A percentile compares a stretch with the other conserved stretches of the same genome.
Evolutionary conservation across 2,329 filamentous ascomycete species (phyloP).

Genomic region (Xenoacremonium recifei): DNA sequence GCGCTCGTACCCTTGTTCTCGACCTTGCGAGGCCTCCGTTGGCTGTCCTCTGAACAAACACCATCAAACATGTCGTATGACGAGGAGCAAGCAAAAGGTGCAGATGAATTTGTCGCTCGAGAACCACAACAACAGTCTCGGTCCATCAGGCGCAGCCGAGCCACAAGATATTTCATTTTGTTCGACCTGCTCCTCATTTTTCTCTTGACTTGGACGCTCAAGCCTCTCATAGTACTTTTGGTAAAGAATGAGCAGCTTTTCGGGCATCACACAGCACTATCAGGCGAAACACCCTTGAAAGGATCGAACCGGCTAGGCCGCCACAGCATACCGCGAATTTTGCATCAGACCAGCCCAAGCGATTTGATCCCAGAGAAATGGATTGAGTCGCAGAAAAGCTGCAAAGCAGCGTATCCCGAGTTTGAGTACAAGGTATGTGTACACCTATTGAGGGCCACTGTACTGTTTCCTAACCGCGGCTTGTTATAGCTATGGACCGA

Average conservation of each 20-base stretch:
- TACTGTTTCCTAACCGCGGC: neutral
- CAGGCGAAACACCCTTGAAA: constrained; percentile 49
- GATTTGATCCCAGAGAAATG: constrained; percentile 66
- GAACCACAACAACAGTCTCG: constrained; percentile 24
- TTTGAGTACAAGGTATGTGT: constrained; percentile 73
- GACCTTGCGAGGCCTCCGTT: no score
- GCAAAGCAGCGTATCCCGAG: constrained; percentile 64
- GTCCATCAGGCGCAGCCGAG: constrained; percentile 17
- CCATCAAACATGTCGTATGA: constrained; percentile 22
- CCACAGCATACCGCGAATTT: constrained; percentile 64
- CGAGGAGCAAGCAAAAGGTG: constrained; percentile 24
- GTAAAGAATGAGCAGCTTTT: constrained; percentile 41
- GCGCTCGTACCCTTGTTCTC: no score
- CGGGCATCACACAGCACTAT: constrained; percentile 20
- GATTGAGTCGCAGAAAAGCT: constrained; percentile 63
- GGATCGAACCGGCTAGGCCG: constrained; percentile 72
- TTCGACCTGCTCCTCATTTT: constrained; percentile 62
- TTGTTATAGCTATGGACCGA: constrained; percentile 67
- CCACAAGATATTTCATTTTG: constrained; percentile 58
- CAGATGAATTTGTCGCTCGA: no score
- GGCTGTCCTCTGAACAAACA: no score
- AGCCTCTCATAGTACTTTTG: constrained; percentile 68
- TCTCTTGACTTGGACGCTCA: constrained; percentile 65
- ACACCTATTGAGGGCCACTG: constrained; percentile 4
- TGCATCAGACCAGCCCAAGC: constrained; percentile 73